Evolutionary conservation across 768 basidiomycete genomes (phyloP), one percentile per base, ranked within the genome.

Genomic region (Amanita rubescens): DNA sequence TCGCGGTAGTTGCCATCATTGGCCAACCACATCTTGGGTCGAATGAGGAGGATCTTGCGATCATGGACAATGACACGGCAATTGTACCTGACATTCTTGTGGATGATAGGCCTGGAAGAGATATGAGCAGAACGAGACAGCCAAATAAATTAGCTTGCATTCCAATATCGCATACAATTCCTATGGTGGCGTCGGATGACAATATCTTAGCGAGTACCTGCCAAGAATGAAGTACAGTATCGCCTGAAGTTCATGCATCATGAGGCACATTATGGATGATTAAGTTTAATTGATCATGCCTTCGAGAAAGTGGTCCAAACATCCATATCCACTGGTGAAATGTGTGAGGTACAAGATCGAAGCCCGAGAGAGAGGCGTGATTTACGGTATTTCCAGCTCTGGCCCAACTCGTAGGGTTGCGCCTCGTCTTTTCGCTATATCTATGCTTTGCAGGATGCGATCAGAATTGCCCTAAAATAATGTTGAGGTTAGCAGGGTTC

Each of bases 1-100:
- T 86, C 84, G 24, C 96, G 87, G 67, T 99, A 99, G 64, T 98
- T 98, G 3, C 96, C 96, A 62, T 96, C 93, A 64, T 98, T 98
- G 1, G 96, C 96, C 42, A 99, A 76, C 96, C 96, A 99, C 94
- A 99, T 94, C 74, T 98, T 99, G 0, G 96, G 96, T 20, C 96
- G 84, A 58, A 99, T 98, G 57, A 97, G 82, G 1, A 97, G 70
- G 55, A 99, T 94, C 70, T 90, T 80, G 52, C 82, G 77, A 69
- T 94, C 77, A 63, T 92, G 80, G 39, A 94, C 81, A 65, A 98
- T 85, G 33, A 98, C 76, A 17, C 96, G 86, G 67, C 93, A 96
- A 64, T 99, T 99, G 73, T 97, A 98, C 58, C 87, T 94, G 44
- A 94, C 93, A 65, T 96, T 98, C 78, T 97, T 97, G 78, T 99